These are phyloP conservation scores for Ustilago tritici DNA, from an alignment of 1,284 basidiomycete genomes.

Conservation along the genomic window DNA sequence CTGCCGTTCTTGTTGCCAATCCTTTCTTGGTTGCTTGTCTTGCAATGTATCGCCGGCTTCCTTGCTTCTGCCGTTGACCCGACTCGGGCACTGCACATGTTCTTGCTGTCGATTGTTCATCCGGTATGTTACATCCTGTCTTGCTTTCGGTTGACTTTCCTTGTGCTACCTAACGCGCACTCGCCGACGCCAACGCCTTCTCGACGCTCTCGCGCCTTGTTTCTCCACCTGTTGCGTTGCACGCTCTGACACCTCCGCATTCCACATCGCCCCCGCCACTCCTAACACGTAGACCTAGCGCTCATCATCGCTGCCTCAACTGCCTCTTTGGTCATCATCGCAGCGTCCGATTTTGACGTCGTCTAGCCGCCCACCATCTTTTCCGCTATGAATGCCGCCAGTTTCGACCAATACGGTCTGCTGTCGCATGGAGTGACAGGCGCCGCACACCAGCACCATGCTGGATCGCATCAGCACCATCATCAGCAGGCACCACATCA, in stretches of 20 bases:
- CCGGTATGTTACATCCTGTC: slow-evolving; percentile 11
- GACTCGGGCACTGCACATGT: not conserved
- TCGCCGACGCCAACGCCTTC: slow-evolving; percentile 21
- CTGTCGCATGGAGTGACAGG: slow-evolving; percentile 47
- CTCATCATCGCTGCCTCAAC: not conserved
- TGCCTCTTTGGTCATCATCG: slow-evolving; percentile 30
- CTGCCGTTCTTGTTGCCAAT: not conserved
- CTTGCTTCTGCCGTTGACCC: not conserved
- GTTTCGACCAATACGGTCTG: slow-evolving; percentile 54
- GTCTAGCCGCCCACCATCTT: slow-evolving; percentile 47
- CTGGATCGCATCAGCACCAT: slow-evolving; percentile 49
- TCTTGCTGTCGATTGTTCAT: not conserved
- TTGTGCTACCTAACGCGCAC: slow-evolving; percentile 13
- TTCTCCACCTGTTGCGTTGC: slow-evolving; percentile 9
- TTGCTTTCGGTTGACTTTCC: not conserved
- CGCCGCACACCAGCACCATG: slow-evolving; percentile 49
- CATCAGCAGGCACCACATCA: slow-evolving; percentile 46
- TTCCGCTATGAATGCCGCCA: slow-evolving; percentile 52
- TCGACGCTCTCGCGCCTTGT: slow-evolving; percentile 15
- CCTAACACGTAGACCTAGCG: not conserved
- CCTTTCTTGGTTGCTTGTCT: not conserved
- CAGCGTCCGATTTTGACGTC: slow-evolving; percentile 44
- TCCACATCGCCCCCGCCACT: not conserved
- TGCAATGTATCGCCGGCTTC: not conserved
- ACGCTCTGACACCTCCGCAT: not conserved